These are phyloP conservation scores for Amniculicola lignicola DNA, from an alignment of 495 filamentous ascomycete species.

Conservation along the genomic window DNA sequence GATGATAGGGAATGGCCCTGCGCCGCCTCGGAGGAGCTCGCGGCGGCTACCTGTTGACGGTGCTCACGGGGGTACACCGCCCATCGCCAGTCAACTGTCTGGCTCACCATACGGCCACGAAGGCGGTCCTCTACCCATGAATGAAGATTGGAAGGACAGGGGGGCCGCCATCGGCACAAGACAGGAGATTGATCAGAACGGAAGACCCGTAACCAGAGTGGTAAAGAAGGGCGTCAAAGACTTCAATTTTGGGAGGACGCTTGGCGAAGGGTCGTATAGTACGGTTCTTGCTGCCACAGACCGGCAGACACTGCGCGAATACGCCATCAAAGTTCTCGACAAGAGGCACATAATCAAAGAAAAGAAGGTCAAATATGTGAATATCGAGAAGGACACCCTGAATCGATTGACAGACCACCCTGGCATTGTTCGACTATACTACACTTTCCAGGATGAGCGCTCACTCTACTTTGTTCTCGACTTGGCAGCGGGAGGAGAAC, in stretches of 20 bases:
- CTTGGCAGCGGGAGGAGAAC: constrained; percentile 85
- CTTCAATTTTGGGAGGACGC: constrained; percentile 86
- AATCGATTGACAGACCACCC: constrained; percentile 96
- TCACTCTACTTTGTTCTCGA: constrained; percentile 97
- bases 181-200: constrained; percentile 78
- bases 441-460: constrained; percentile 96
- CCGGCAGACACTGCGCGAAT: constrained; percentile 90
- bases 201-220: constrained; percentile 72
- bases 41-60: constrained; percentile 56
- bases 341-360: constrained; percentile 99
- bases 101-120: constrained; percentile 60
- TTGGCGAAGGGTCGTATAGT: constrained; percentile 98
- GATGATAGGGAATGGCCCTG: constrained; percentile 52
- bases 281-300: constrained; percentile 94
- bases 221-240: constrained; percentile 98
- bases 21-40: constrained; percentile 62
- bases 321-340: constrained; percentile 97
- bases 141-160: constrained; percentile 92
- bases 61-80: constrained; percentile 41
- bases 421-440: constrained; percentile 94
- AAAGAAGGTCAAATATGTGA: constrained; percentile 99
- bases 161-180: constrained; percentile 78
- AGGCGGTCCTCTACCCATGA: constrained; percentile 63
- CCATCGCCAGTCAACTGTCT: constrained; percentile 40
- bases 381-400: constrained; percentile 97